Evolutionary conservation across 768 basidiomycete species (phyloP), one percentile per base, ranked within the genome.

Genomic region (Gymnopilus dilepis): DNA sequence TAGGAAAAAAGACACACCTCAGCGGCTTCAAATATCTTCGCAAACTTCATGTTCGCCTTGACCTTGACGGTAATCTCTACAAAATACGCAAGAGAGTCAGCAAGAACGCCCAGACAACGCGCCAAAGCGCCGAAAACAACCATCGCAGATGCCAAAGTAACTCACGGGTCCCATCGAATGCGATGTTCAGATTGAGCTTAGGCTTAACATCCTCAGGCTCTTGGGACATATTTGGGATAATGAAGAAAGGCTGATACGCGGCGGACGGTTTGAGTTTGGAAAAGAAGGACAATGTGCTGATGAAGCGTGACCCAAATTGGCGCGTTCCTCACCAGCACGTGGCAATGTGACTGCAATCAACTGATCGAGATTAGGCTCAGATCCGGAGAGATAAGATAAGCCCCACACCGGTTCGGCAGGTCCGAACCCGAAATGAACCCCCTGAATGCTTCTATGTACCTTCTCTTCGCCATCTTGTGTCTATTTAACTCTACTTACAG

Each of bases 11-110:
- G 7, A 76, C 83, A 22, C 65, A 89, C 89, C 80, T 88, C 86
- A 1, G 86, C 85, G 15, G 86, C 88, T 17, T 85, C 80, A 59
- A 90, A 89, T 24, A 89, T 84, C 72, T 89, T 90, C 38, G 75
- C 71, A 65, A 90, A 88, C n/a, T 78, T 76, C 79, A 84, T 90
- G 34, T 82, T 84, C 1, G 79, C 62, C 61, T 86, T 89, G 11
- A 89, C 88, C 70, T 90, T 90, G 4, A 91, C 83, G 4, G 84
- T 87, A 30, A 88, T 85, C 8, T 80, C 89, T 90, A 68, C 22
- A 38, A 41, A 33, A 22, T 26, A 28, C 54, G 22, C 47, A 15
- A 22, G 37, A 48, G 12, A 34, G 30, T 56, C n/a, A 47, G 38
- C 19, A 34, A 22, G 41, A 24, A 6, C 52, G 21, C 22, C 9